A percentile compares a stretch with the other conserved stretches of the same genome.
Evolutionary conservation across 2,329 filamentous ascomycete genomes (phyloP).

Genomic region (Albophoma yamanashiensis): DNA sequence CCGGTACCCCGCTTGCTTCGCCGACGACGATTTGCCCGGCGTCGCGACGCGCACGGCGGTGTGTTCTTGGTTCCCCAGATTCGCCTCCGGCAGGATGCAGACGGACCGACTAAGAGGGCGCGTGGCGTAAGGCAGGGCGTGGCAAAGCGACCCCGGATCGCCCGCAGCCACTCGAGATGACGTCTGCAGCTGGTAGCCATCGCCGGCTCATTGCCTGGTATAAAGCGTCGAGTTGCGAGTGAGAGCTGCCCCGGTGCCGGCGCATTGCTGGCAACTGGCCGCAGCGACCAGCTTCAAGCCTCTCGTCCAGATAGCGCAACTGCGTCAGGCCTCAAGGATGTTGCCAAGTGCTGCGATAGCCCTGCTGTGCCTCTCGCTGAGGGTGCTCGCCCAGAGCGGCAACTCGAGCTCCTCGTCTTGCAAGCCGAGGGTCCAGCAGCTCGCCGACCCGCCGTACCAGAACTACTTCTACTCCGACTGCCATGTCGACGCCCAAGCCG

Average conservation of each 20-base stretch:
- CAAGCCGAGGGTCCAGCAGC: constrained; percentile 9
- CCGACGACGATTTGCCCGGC: background rate
- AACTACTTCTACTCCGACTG: constrained; percentile 60
- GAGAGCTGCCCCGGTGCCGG: background rate
- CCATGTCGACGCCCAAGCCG: constrained; percentile 45
- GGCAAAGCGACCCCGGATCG: background rate
- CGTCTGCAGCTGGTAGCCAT: background rate
- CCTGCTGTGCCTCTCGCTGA: background rate
- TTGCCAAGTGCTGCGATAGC: background rate
- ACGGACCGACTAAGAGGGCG: background rate
- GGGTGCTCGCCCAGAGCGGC: background rate
- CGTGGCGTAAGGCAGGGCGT: background rate
- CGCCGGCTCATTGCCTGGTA: background rate
- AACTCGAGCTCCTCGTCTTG: background rate
- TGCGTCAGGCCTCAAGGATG: background rate
- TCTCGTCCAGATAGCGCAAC: background rate
- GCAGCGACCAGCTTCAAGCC: background rate
- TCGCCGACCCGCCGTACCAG: constrained; percentile 47
- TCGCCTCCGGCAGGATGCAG: background rate
- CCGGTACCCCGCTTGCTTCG: background rate
- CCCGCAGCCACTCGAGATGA: background rate
- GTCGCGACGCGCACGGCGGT: background rate
- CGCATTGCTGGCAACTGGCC: background rate
- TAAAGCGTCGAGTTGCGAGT: background rate
- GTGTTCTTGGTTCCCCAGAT: background rate